Evolutionary conservation across 2,329 filamentous ascomycete genomes (phyloP).

Genomic region (Elsinoe batatas): DNA sequence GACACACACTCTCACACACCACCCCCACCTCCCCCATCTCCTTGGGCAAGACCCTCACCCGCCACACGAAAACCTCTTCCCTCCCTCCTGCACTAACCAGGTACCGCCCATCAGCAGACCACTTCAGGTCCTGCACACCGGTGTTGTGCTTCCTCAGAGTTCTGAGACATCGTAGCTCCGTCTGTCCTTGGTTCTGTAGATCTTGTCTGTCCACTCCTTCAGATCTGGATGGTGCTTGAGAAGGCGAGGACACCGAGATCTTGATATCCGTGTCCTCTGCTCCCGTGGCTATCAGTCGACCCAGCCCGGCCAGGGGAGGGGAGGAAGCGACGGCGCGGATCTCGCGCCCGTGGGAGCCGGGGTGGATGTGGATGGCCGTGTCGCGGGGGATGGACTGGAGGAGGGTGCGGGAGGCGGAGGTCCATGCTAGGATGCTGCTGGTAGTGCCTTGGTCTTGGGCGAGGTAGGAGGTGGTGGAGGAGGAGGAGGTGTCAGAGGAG

Average conservation of each 20-base stretch:
- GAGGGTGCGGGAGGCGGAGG: constrained; percentile 44
- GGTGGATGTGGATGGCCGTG: constrained; percentile 40
- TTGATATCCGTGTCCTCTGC: constrained; percentile 67
- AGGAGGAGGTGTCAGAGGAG: constrained; percentile 20
- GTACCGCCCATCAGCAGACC: constrained; percentile 55
- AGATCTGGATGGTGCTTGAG: too few relatives aligned
- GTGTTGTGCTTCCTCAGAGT: constrained; percentile 69
- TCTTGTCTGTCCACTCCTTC: too few relatives aligned
- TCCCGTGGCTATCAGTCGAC: constrained; percentile 51
- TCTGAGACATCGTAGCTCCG: too few relatives aligned
- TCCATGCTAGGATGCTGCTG: constrained; percentile 58
- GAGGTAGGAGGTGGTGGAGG: constrained; percentile 20
- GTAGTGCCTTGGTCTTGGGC: not conserved
- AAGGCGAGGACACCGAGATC: constrained; percentile 47
- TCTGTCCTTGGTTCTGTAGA: too few relatives aligned
- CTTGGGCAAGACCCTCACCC: constrained; percentile 46
- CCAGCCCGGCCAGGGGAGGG: not conserved
- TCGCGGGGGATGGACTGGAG: constrained; percentile 15
- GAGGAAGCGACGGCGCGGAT: constrained; percentile 56
- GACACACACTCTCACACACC: constrained; percentile 42
- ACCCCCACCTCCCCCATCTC: constrained; percentile 39
- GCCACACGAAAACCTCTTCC: constrained; percentile 87
- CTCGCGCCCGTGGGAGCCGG: constrained; percentile 77
- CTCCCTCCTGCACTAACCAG: constrained; percentile 80
- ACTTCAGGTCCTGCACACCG: constrained; percentile 71